These are phyloP conservation scores for Alternaria arborescens DNA, from an alignment of 2,329 filamentous ascomycete species.

Conservation along the genomic window DNA sequence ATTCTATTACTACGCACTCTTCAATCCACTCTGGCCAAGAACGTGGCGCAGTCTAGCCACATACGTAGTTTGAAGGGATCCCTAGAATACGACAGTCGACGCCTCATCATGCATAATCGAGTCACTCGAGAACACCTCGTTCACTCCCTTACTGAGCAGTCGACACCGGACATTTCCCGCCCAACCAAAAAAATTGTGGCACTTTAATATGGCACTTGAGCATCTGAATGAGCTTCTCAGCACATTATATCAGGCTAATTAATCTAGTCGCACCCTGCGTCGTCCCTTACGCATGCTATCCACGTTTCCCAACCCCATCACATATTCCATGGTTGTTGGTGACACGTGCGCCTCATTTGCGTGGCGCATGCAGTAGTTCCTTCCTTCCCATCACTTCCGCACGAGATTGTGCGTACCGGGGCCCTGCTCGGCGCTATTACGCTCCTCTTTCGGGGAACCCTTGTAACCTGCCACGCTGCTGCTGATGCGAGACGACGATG, in stretches of 20 bases:
- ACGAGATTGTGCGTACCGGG: neutral
- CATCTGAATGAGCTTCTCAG: too few relatives aligned
- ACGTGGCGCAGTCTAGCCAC: neutral
- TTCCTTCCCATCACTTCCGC: conserved; percentile 4
- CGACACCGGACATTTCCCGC: neutral
- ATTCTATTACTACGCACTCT: neutral
- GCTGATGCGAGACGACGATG: conserved; percentile 40
- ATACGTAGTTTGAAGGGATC: neutral
- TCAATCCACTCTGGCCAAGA: neutral
- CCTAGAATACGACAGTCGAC: conserved; percentile 1
- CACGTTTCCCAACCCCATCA: neutral
- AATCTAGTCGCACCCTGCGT: neutral
- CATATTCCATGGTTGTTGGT: neutral
- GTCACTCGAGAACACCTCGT: conserved; percentile 2
- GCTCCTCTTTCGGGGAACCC: neutral
- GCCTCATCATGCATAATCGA: conserved; percentile 4
- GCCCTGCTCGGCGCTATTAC: conserved; percentile 11
- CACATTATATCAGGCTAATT: neutral
- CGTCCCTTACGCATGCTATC: neutral
- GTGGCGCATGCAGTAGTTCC: conserved; percentile 13
- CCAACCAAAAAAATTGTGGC: neutral
- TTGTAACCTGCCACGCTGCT: neutral
- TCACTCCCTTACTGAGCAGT: neutral
- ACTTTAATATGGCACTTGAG: neutral
- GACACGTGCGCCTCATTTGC: conserved; percentile 4